These are phyloP conservation scores for Aurinia saxatilis DNA, from an alignment of 345 rosid genomes.

Conservation along the genomic window DNA sequence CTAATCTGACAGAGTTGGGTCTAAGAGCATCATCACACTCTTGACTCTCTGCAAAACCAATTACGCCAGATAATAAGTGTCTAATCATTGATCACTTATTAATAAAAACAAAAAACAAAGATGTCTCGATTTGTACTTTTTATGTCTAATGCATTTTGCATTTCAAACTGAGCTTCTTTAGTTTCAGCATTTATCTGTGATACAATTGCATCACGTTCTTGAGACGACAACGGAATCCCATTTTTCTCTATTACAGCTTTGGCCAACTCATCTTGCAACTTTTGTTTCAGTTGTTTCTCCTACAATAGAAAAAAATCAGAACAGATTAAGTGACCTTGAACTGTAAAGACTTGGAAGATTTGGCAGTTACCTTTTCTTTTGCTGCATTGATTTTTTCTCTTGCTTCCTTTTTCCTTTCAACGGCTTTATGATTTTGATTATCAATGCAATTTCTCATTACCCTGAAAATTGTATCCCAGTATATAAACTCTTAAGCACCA, in stretches of 20 bases:
- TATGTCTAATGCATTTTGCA: constrained; percentile 33
- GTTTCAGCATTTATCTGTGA: constrained; percentile 44
- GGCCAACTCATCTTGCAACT: constrained; percentile 49
- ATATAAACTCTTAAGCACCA: background rate
- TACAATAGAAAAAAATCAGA: constrained; percentile 10
- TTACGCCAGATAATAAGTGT: background rate
- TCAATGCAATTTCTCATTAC: constrained; percentile 56
- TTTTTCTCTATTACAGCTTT: constrained; percentile 41
- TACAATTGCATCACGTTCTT: constrained; percentile 44
- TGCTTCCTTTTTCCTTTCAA: constrained; percentile 42
- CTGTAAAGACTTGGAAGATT: background rate
- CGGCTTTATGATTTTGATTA: constrained; percentile 34
- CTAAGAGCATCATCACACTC: constrained; percentile 65
- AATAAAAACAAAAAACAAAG: background rate
- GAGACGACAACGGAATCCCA: constrained; percentile 38
- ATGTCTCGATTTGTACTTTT: constrained; percentile 34
- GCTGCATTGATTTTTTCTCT: constrained; percentile 42
- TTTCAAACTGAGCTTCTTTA: constrained; percentile 43
- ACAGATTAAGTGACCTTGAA: background rate
- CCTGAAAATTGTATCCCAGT: constrained; percentile 10
- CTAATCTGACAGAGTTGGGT: constrained; percentile 46
- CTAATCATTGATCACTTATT: background rate
- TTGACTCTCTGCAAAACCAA: constrained; percentile 30
- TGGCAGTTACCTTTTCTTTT: constrained; percentile 46
- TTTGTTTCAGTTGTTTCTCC: constrained; percentile 55